Base-by-base conservation (phyloP, 176 grass and related monocot genomes). In the Pharus latifolius region DNA sequence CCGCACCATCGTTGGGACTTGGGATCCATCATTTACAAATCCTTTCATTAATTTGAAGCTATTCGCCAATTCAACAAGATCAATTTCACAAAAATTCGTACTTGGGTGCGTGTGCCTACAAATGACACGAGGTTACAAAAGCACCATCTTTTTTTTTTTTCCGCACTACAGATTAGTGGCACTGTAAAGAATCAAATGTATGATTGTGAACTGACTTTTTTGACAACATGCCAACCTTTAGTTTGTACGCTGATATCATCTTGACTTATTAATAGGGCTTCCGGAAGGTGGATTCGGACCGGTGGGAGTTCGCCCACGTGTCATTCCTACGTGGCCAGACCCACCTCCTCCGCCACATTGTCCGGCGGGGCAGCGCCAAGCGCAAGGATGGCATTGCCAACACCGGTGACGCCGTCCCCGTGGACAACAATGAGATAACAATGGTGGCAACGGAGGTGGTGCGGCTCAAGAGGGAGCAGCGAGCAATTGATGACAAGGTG, bases 281-380 rank as follows among this genome's bases (percentile, higher is more conserved):
- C 28, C 87, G 91, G 69, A 96, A 96, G 88, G 91, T 91, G 42
- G 85, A 88, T 82, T 81, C 84, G 9, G 81, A 88, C 58, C 53
- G 74, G 38, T 96, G 87, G 87, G 87, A 91, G 82, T 96, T 91
- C 60, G 87, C 91, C 11, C 84, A 96, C 46, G 70, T 74, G 11
- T 96, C 69, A 34, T 96, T 96, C 78, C 70, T 96, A 15, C 63
- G 84, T 1, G 87, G 87, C 22, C 87, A 91, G 74, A 88, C 65
- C 0, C 81, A 96, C 55, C 87, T 91, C 18, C 75, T 96, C 23
- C 57, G 74, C 49, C 73, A 79, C 33, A 87, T 96, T 64, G 74
- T 88, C 43, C 87, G 87, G 28, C 74, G 84, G 22, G 79, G 77
- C 32, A 60, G 49, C 64, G 54, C 60, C 17, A 84, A 64, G 78